These are phyloP conservation scores for Antonospora locustae DNA, from an alignment of 371 early-diverging fungal species.

Conservation along the genomic window DNA sequence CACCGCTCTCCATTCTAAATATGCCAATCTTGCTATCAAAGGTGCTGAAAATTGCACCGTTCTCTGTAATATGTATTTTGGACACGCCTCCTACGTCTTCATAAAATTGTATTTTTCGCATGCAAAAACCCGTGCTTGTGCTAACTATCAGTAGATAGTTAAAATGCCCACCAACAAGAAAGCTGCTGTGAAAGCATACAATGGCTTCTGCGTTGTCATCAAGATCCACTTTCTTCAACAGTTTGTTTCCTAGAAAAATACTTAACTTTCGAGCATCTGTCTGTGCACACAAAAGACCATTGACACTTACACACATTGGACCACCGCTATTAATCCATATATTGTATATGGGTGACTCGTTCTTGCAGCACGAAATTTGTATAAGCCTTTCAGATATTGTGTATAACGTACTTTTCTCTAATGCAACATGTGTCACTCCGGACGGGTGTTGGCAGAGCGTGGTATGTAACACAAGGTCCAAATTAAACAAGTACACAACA, in stretches of 20 bases:
- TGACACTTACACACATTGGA: no score
- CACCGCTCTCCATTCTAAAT: constrained; percentile 22
- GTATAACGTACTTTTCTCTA: no score
- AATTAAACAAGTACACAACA: constrained; percentile 21
- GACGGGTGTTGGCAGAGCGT: constrained; percentile 17
- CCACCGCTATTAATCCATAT: no score
- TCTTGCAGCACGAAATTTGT: no score
- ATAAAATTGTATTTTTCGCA: constrained; percentile 23
- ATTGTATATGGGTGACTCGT: no score
- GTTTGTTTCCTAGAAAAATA: constrained; percentile 19
- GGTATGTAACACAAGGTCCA: constrained; percentile 16
- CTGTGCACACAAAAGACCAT: constrained; percentile 28
- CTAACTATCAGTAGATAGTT: constrained; percentile 26
- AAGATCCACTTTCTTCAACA: constrained; percentile 15
- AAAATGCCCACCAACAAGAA: constrained; percentile 39
- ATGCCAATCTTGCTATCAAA: constrained; percentile 23
- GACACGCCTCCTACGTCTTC: constrained; percentile 9
- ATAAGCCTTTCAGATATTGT: no score
- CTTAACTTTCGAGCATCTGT: constrained; percentile 4
- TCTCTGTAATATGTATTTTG: constrained; percentile 8
- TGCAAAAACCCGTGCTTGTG: no score
- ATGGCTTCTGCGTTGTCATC: constrained; percentile 15
- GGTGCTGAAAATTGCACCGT: constrained; percentile 12
- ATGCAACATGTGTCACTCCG: no score
- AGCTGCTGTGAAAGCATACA: constrained; percentile 21